Evolutionary conservation across 257 asterid species (phyloP), one percentile per base, ranked within the genome.

Genomic region (Fraxinus quadrangulata): DNA sequence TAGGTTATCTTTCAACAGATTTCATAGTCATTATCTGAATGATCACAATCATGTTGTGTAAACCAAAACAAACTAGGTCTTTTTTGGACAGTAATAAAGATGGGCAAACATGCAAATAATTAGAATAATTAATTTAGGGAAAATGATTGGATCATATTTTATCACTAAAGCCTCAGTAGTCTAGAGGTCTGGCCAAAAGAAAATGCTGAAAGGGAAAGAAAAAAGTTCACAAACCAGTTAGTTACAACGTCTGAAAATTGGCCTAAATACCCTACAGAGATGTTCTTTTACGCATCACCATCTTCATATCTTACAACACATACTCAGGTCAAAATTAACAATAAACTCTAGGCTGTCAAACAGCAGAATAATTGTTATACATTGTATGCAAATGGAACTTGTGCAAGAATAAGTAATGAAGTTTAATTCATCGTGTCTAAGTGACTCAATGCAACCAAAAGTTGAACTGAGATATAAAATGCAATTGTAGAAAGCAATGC

Each of bases 301-400:
- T 3, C 33, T 61, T 59, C 17, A 61, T 16, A 61, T 61, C 11
- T 56, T 59, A 78, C 75, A 85, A 37, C 33, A 84, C 86, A 2
- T 21, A 59, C 28, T 59, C 67, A 26, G 7, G 21, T 63, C 69
- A 63, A 63, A 63, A 63, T 63, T 63, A 23, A 63, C 12, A n/a
- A 61, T n/a, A 61, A 61, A 56, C 24, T 59, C 67, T 23, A 23
- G 14, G 67, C 19, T 23, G 19, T 63, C 69, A 63, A 63, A 63
- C 10, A 63, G 69, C 19, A 24, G 8, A 24, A 26, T 12, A 26
- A 31, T 63, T 13, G n/a, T 28, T 7, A 49, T 19, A 77, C 34
- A 77, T 19, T 40, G 34, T 33, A 30, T 7, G 23, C 14, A 34
- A 51, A 5, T 19, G 51, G 37, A 40, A 42, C 47, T 63, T 2